Conservation (phyloP, 148 eudicot species). For the Simmondsia chinensis region DNA sequence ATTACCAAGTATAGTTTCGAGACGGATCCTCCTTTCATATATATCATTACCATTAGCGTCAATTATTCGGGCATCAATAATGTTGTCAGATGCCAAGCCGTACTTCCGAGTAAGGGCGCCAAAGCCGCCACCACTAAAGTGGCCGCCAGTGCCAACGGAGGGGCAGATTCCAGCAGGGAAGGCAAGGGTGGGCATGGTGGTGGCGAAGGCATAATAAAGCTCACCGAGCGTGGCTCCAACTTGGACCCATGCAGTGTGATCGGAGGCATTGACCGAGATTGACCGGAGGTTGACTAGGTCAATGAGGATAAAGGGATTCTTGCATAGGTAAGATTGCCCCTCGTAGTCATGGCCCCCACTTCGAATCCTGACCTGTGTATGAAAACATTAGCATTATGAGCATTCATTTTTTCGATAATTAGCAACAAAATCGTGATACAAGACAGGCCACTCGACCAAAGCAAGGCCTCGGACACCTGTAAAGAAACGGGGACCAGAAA, state of each 20-base stretch:
- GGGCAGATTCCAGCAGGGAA: constrained; percentile 36
- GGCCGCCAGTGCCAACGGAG: constrained; percentile 39
- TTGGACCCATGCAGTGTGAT: constrained; percentile 35
- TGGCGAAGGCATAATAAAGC: constrained; percentile 22
- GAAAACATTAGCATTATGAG: no score
- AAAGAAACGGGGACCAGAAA: no score
- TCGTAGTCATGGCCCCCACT: constrained; percentile 49
- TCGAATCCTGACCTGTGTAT: constrained; percentile 14
- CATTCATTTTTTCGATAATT: no score
- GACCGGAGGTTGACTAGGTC: constrained; percentile 21
- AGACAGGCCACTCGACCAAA: no score
- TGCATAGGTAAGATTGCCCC: constrained; percentile 27
- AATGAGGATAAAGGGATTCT: constrained; percentile 23
- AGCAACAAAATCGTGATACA: no score
- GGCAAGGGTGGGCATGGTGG: constrained; percentile 14
- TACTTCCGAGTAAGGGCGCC: constrained; percentile 30
- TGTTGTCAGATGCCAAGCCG: constrained; percentile 24
- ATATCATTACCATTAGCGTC: constrained; percentile 25
- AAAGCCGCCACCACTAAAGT: constrained; percentile 38
- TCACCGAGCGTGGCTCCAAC: constrained; percentile 36
- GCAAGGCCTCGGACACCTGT: no score
- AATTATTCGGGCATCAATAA: constrained; percentile 30
- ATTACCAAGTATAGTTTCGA: no score
- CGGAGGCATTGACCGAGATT: constrained; percentile 9
- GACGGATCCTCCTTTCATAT: no score